Percentiles rank a stretch among this genome's conserved stretches.
These are phyloP conservation scores for Sclerotinia trifoliorum DNA, from an alignment of 2,329 filamentous ascomycete species.

Conservation along the genomic window DNA sequence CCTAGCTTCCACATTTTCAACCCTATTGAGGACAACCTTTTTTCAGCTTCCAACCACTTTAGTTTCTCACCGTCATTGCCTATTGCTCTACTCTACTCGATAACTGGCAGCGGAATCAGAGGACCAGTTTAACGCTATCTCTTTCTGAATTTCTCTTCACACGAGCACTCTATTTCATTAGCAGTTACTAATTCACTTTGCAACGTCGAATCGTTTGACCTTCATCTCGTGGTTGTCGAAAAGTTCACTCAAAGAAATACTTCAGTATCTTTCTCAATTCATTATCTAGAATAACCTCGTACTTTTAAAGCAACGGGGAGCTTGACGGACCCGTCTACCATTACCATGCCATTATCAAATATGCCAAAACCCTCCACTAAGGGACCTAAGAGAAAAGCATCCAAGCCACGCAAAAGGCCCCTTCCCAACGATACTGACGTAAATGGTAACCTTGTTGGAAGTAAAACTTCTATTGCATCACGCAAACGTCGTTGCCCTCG, in stretches of 20 bases:
- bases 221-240: not conserved
- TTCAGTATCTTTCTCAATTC: not conserved
- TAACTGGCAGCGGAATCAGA: too few species aligned
- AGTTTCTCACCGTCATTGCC: not conserved
- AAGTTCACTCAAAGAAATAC: not conserved
- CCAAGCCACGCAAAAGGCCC: not conserved
- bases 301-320: not conserved
- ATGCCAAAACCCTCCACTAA: not conserved
- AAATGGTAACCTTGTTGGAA: conserved; percentile 6
- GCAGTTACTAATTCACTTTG: not conserved
- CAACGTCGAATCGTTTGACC: not conserved
- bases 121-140: not conserved
- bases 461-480: conserved; percentile 9
- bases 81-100: not conserved
- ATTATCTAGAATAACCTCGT: not conserved
- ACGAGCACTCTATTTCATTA: not conserved
- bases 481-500: conserved; percentile 11
- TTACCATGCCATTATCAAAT: not conserved
- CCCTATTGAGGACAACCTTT: too few species aligned
- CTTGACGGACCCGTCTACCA: not conserved
- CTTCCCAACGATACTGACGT: conserved; percentile 1
- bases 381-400: not conserved
- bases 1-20: not conserved
- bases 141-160: not conserved
- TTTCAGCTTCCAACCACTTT: not conserved